These are phyloP conservation scores for Calamus simplicifolius DNA, from an alignment of 176 grass and related monocot species.

Conservation along the genomic window DNA sequence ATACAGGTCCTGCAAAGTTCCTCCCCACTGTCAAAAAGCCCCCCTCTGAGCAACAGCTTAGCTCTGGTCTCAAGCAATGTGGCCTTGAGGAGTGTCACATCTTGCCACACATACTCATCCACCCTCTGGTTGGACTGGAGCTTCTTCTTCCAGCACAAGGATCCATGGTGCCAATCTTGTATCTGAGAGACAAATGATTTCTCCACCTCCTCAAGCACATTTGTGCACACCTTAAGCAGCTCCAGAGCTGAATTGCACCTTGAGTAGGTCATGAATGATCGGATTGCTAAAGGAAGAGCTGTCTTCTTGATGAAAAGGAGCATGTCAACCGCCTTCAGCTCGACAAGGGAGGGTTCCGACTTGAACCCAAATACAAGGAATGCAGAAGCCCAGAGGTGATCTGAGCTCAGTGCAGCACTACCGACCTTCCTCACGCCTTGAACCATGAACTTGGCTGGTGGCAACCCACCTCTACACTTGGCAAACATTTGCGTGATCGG, in stretches of 20 bases:
- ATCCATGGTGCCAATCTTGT: conserved; percentile 66
- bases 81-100: conserved; percentile 91
- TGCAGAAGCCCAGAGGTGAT: conserved; percentile 86
- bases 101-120: conserved; percentile 89
- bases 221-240: conserved; percentile 95
- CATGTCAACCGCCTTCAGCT: conserved; percentile 76
- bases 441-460: conserved; percentile 45
- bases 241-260: conserved; percentile 85
- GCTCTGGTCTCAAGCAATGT: conserved; percentile 74
- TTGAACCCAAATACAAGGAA: conserved; percentile 98
- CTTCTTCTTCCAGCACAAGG: conserved; percentile 80
- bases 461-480: conserved; percentile 67
- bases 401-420: conserved; percentile 58
- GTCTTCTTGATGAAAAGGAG: conserved; percentile 89
- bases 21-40: conserved; percentile 73
- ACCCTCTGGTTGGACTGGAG: conserved; percentile 60
- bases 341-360: conserved; percentile 65
- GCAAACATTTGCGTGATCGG: conserved; percentile 74
- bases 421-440: conserved; percentile 66
- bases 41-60: conserved; percentile 74
- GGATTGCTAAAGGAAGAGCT: conserved; percentile 65
- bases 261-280: conserved; percentile 87
- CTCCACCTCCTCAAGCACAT: conserved; percentile 85
- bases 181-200: conserved; percentile 74
- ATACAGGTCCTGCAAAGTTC: conserved; percentile 94